phyloP scores from a whole-genome alignment of 1,284 basidiomycete species.

The Cutaneotrichosporon sp. region DNA sequence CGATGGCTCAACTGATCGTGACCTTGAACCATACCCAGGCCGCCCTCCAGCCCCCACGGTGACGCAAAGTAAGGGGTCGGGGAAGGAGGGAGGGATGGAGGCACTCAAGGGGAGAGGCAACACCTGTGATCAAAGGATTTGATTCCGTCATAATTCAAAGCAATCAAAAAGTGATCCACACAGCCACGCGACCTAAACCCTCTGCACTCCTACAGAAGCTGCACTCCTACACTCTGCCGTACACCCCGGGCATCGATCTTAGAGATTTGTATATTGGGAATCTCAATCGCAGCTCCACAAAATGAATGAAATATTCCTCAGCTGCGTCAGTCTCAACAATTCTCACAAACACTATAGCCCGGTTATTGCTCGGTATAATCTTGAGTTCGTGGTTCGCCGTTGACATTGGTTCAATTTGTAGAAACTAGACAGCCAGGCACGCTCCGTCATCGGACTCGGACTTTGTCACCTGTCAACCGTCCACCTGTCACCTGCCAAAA shows the following conservation, averaged over 20 bases:
- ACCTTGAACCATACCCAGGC: background rate
- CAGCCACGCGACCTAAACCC: no score
- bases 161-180: no score
- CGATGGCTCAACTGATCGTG: background rate
- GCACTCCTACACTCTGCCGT: no score
- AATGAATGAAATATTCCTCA: background rate
- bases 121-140: no score
- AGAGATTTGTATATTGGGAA: no score
- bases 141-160: no score
- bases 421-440: background rate
- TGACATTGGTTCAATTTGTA: no score
- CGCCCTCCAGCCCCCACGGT: no score
- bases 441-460: background rate
- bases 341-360: background rate
- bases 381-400: background rate
- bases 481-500: background rate
- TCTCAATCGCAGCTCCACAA: no score
- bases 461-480: background rate
- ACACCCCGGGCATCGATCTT: no score
- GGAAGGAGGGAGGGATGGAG: background rate
- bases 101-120: no score
- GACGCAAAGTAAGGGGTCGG: background rate
- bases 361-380: background rate
- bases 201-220: no score
- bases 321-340: background rate